phyloP scores from a whole-genome alignment of 495 filamentous ascomycete genomes.

The Hypoxylon rickii region DNA sequence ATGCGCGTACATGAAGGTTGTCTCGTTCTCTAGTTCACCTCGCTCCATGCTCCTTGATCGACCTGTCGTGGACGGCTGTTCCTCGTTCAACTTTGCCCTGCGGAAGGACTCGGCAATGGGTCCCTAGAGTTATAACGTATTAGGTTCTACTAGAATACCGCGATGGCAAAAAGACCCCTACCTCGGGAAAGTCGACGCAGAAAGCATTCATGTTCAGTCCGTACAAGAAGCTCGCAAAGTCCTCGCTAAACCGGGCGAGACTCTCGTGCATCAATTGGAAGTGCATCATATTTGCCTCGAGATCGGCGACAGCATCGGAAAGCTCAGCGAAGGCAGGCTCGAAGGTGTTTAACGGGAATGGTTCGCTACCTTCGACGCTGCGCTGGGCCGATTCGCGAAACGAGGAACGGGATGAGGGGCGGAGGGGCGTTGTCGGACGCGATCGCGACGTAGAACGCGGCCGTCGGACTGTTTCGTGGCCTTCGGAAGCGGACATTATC shows the following conservation, averaged over 20 bases:
- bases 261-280: constrained; percentile 97
- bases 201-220: constrained; percentile 99
- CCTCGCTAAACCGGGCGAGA: constrained; percentile 90
- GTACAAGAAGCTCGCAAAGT: constrained; percentile 92
- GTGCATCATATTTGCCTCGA: constrained; percentile 97
- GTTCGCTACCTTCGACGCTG: constrained; percentile 60
- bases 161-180: constrained; percentile 32
- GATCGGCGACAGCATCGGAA: constrained; percentile 89
- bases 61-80: constrained; percentile 33
- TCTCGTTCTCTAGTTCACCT: constrained; percentile 58
- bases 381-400: constrained; percentile 67
- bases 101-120: constrained; percentile 70
- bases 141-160: neutral
- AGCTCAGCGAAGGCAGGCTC: constrained; percentile 92
- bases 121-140: constrained; percentile 35
- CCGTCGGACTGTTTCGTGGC: constrained; percentile 33
- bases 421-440: constrained; percentile 90
- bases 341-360: constrained; percentile 78
- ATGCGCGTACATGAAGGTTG: constrained; percentile 80
- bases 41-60: constrained; percentile 39
- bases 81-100: constrained; percentile 60
- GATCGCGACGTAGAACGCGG: constrained; percentile 62
- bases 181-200: constrained; percentile 97
- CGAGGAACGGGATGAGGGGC: constrained; percentile 86
- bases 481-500: constrained; percentile 38